A percentile compares a stretch with the other conserved stretches of the same genome.
Conservation (phyloP, 1,284 basidiomycete genomes). For the Leccinum subspadiceum region DNA sequence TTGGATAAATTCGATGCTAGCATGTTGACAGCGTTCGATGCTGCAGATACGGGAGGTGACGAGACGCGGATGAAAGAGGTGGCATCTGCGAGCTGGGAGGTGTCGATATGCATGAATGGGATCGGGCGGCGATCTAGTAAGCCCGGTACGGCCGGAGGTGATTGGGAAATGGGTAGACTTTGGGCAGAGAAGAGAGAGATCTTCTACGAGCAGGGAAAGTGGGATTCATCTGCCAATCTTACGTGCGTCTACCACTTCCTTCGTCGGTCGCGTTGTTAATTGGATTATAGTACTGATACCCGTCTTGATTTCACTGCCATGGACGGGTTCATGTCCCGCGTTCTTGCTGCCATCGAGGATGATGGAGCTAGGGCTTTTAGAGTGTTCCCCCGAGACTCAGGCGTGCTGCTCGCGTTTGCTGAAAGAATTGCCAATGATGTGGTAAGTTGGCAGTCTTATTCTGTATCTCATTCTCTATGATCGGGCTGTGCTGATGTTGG, state of each 20-base stretch:
- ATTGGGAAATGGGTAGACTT: conserved; percentile 89
- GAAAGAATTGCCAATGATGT: conserved; percentile 78
- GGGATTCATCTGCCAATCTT: conserved; percentile 53
- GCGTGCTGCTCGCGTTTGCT: conserved; percentile 73
- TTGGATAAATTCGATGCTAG: conserved; percentile 87
- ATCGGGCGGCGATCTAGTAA: conserved; percentile 38
- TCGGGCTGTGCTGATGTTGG: neutral
- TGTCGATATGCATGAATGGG: conserved; percentile 45
- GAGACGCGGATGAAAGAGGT: conserved; percentile 75
- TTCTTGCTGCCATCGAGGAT: conserved; percentile 64
- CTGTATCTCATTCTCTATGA: neutral
- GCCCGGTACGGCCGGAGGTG: conserved; percentile 35
- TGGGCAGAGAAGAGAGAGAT: conserved; percentile 94
- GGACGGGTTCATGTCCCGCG: conserved; percentile 82
- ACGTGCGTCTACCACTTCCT: conserved; percentile 14
- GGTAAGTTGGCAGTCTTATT: conserved; percentile 41
- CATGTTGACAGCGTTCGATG: conserved; percentile 82
- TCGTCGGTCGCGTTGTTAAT: conserved; percentile 1
- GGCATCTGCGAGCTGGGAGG: conserved; percentile 82
- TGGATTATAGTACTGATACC: conserved; percentile 20
- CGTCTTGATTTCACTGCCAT: conserved; percentile 75
- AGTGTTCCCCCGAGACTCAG: conserved; percentile 80
- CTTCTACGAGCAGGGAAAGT: conserved; percentile 82
- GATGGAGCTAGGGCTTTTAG: conserved; percentile 80
- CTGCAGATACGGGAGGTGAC: conserved; percentile 63